Conservation (phyloP, 441 rosid species). For the Breynia disticha region DNA sequence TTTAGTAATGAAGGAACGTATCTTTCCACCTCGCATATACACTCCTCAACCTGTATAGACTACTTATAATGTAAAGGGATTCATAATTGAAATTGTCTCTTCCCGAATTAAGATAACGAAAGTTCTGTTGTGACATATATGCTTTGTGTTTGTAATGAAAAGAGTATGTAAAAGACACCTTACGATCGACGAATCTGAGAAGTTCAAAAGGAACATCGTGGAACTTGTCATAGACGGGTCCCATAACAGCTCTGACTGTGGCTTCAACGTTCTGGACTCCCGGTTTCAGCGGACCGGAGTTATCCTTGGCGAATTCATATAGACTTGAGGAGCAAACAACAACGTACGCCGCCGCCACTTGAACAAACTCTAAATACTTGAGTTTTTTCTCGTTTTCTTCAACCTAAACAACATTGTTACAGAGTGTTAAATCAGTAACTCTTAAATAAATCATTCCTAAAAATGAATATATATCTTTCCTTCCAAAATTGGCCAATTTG, state of each 20-base stretch:
- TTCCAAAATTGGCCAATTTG: background rate
- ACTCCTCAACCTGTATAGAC: conserved; percentile 47
- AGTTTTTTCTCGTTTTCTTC: conserved; percentile 41
- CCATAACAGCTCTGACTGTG: conserved; percentile 64
- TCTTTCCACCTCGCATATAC: conserved; percentile 45
- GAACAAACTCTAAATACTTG: conserved; percentile 66
- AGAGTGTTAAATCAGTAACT: background rate
- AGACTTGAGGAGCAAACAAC: conserved; percentile 36
- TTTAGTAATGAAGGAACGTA: conserved; percentile 52
- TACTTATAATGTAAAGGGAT: too few relatives aligned
- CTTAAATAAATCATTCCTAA: too few relatives aligned
- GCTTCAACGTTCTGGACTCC: conserved; percentile 81
- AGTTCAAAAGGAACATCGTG: conserved; percentile 60
- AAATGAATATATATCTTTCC: too few relatives aligned
- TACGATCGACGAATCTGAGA: conserved; percentile 66
- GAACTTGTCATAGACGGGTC: conserved; percentile 68
- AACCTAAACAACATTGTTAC: conserved; percentile 15
- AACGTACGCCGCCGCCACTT: conserved; percentile 50
- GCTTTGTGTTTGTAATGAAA: background rate
- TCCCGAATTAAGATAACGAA: too few relatives aligned
- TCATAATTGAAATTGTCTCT: too few relatives aligned
- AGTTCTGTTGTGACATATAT: too few relatives aligned
- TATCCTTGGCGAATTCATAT: conserved; percentile 65
- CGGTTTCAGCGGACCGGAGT: conserved; percentile 67
- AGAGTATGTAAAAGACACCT: conserved; percentile 28